These are phyloP conservation scores for Hyaloscypha variabilis DNA, from an alignment of 495 filamentous ascomycete species.

Conservation along the genomic window DNA sequence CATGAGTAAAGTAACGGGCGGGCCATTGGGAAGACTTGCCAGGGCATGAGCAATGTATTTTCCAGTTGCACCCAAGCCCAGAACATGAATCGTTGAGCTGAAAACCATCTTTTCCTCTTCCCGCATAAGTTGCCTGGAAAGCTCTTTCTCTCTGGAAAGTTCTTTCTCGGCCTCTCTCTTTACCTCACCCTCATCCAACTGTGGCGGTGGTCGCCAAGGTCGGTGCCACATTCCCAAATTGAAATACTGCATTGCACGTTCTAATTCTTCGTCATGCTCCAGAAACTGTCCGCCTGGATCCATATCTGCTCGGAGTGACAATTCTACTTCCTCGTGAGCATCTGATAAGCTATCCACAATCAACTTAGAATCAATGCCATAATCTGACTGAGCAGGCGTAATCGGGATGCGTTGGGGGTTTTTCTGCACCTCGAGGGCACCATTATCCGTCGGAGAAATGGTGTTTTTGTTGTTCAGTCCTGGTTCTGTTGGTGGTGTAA, in stretches of 20 bases:
- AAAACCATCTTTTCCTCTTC: not conserved
- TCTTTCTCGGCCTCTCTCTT: not conserved
- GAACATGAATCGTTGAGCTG: slow-evolving; percentile 45
- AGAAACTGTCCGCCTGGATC: not conserved
- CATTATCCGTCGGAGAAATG: not conserved
- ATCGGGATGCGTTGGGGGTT: not conserved
- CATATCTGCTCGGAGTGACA: not conserved
- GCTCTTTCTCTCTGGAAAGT: not conserved
- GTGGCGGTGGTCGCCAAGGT: not conserved
- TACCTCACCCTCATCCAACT: not conserved
- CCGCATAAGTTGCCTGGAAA: not conserved
- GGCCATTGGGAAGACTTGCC: slow-evolving; percentile 36
- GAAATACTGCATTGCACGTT: not conserved
- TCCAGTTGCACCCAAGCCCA: slow-evolving; percentile 52
- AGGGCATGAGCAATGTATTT: slow-evolving; percentile 54
- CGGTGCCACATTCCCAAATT: not conserved
- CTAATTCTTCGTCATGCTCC: not conserved
- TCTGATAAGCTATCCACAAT: not conserved
- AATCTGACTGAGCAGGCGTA: not conserved
- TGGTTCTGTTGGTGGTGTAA: too few relatives aligned
- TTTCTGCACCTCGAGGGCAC: not conserved
- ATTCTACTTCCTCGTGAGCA: not conserved
- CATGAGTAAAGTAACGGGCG: slow-evolving; percentile 39
- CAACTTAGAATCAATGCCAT: not conserved
- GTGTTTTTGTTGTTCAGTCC: too few relatives aligned